Percentiles rank a stretch among this genome's conserved stretches.
These are phyloP conservation scores for Eimeria zaria DNA, from an alignment of 169 alveolate species.

Conservation along the genomic window DNA sequence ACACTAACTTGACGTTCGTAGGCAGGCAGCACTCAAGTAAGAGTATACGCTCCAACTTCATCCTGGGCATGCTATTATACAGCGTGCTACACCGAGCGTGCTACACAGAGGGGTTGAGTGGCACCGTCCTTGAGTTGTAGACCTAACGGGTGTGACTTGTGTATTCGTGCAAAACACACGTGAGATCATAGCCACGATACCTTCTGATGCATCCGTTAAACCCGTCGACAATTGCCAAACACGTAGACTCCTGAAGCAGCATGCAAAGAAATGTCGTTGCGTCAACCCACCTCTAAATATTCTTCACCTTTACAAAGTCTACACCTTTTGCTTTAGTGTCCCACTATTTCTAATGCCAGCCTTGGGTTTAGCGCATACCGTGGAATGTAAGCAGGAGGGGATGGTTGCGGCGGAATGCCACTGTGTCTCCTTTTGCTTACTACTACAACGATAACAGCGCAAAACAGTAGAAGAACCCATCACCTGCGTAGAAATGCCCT, in stretches of 20 bases:
- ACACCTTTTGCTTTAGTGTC: not conserved
- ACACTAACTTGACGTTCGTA: not conserved
- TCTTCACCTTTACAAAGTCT: not conserved
- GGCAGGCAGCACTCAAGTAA: not conserved
- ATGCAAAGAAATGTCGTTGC: no score
- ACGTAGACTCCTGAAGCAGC: no score
- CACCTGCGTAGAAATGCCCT: not conserved
- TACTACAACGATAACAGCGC: not conserved
- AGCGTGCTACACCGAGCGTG: no score
- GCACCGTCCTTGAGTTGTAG: no score
- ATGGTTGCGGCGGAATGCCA: not conserved
- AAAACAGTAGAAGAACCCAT: not conserved
- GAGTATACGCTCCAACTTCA: not conserved
- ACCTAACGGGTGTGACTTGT: no score
- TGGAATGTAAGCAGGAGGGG: not conserved
- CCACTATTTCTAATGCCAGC: not conserved
- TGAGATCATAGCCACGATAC: no score
- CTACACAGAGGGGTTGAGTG: no score
- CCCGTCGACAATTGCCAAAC: no score
- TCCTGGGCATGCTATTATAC: no score
- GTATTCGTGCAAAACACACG: no score
- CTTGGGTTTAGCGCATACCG: not conserved
- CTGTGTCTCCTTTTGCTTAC: constrained; percentile 23
- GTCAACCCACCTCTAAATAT: no score
- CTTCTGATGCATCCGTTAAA: no score